Evolutionary conservation across 2,329 filamentous ascomycete species (phyloP), one percentile per base, ranked within the genome.

Genomic region (Claviceps sorghi): DNA sequence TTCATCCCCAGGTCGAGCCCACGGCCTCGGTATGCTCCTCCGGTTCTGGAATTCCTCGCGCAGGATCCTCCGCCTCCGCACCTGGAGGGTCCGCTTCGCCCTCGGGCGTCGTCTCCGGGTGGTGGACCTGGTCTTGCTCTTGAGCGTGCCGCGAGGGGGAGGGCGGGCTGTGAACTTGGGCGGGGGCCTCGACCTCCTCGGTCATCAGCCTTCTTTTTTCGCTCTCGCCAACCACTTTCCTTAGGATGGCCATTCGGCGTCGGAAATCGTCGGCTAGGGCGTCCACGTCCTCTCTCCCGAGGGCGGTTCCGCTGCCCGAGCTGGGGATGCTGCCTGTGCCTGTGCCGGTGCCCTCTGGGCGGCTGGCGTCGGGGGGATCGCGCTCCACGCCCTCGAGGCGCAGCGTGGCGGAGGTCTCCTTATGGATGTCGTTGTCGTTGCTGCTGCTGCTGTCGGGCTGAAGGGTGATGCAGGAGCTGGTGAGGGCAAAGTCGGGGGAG

Each of bases 401-500:
- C 42, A 69, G 62, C 58, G 67, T 63, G 34, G 63, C 59, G 52
- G 54, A 58, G 30, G 55, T 57, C 17, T 49, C 60, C 50, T 57
- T 26, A 11, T 43, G 41, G 6, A 22, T 13, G 10, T 43, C 41
- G 10, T 22, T 43, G 41, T 15, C 7, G 7, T 26, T 13, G 40
- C 40, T 58, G 22, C 61, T 64, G n/a, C 2, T 58, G 22, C 61
- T 64, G 38, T 66, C 67, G 50, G 68, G 69, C 48, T 67, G 72
- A 21, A 67, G 67, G 15, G 62, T 58, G 44, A 80, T 61, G 50
- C 65, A 67, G 15, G 74, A 67, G 45, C 67, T 67, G 1, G 73
- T 73, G 45, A 80, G 71, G 47, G 80, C 78, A 83, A 91, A 97
- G 49, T 84, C 78, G 0, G 82, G 71, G 9, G 80, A 85, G 13